Base-by-base conservation (phyloP, 2,329 filamentous ascomycete genomes). In the Drechslerella dactyloides region DNA sequence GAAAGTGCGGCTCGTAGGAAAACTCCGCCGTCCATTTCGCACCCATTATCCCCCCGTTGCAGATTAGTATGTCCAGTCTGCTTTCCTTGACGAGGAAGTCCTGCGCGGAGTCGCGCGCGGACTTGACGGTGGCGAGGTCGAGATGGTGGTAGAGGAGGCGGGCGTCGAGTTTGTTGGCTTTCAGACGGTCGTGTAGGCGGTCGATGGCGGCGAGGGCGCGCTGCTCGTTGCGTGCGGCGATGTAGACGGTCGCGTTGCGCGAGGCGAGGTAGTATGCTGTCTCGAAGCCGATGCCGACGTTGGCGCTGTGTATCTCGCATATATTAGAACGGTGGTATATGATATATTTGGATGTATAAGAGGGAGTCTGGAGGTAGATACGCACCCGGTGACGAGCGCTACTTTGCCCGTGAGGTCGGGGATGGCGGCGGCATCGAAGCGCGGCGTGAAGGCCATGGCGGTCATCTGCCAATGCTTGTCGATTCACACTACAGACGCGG, bases 1-100 rank as follows among this genome's bases (percentile, higher is more conserved):
- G 82, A 66, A 84, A 83, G 68, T 83, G 81, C 8, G 81, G 73
- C 74, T 85, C 83, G 65, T 83, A 84, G 13, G 82, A 82, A 1
- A 69, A 55, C 8, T 72, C 68, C 15, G 48, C 78, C 0, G 80
- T 77, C 2, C 81, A 78, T 17, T 73, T 74, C 0, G 78, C 80
- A 80, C 83, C 58, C 3, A 74, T 82, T 37, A 83, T 78, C 0
- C 81, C 82, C 0, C 82, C 82, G 66, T 83, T 83, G 50, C 80
- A 80, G 64, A 83, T 79, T 2, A 84, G 77, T 33, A 83, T 79
- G 73, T 84, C 82, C 1, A 84, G 77, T 4, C 78, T 78, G 11
- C 76, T 66, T 21, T 78, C 77, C 19, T 79, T 74, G 1, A 76
- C 62, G 0, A 77, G 53, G 69, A 85, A 80, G 0, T 74, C 74